phyloP scores from a whole-genome alignment of 257 asterid species.

The Fraxinus americana region DNA sequence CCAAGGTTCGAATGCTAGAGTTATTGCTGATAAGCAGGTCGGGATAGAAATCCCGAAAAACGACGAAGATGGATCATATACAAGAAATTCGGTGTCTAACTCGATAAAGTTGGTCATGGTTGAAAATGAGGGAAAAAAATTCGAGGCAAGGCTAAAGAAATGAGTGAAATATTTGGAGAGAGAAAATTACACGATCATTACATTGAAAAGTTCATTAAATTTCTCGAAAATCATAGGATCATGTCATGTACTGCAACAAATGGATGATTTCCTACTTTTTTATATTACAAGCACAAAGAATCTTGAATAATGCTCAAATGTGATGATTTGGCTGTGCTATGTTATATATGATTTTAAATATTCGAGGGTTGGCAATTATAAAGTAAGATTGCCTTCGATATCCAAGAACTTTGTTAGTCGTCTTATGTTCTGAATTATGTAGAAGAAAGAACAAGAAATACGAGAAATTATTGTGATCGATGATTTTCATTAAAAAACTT shows the following conservation, averaged over 20 bases:
- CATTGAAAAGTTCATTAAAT: conserved; percentile 7
- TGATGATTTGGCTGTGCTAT: no score
- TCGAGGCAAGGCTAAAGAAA: conserved; percentile 27
- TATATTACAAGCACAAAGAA: background rate
- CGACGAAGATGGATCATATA: conserved; percentile 32
- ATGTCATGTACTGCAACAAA: background rate
- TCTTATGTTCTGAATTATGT: no score
- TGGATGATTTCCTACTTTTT: background rate
- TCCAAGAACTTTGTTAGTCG: no score
- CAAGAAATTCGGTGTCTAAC: conserved; percentile 35
- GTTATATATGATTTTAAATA: no score
- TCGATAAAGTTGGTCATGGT: conserved; percentile 32
- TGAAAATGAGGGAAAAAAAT: conserved; percentile 19
- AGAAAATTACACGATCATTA: conserved; percentile 25
- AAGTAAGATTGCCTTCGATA: no score
- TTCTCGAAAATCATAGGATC: conserved; percentile 16
- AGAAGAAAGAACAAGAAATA: no score
- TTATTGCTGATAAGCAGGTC: background rate
- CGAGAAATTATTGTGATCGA: no score
- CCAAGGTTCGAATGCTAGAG: conserved; percentile 17
- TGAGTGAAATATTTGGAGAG: conserved; percentile 22
- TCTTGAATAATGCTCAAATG: no score
- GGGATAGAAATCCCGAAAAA: conserved; percentile 18
- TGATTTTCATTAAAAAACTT: no score
- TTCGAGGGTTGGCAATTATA: no score